phyloP scores from a whole-genome alignment of 169 alveolate species.

The Plasmodium coatneyi region DNA sequence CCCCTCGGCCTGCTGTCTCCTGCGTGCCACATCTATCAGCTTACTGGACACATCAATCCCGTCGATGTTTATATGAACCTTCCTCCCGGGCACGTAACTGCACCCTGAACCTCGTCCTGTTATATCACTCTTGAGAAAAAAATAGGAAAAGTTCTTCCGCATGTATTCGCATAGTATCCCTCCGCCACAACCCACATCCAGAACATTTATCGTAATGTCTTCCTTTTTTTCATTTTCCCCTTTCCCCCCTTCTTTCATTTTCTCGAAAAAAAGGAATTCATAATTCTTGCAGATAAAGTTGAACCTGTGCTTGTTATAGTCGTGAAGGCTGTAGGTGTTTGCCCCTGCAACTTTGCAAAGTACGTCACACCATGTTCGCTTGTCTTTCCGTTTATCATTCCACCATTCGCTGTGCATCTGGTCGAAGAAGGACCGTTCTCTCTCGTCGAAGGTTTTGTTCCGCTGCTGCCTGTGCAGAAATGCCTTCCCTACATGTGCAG shows the following conservation, averaged over 20 bases:
- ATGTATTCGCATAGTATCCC: slow-evolving; percentile 57
- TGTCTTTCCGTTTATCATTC: slow-evolving; percentile 5
- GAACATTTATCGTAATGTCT: slow-evolving; percentile 3
- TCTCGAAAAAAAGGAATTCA: slow-evolving; percentile 27
- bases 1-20: background rate
- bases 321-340: slow-evolving; percentile 39
- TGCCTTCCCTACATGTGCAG: background rate
- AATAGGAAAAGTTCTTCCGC: slow-evolving; percentile 25
- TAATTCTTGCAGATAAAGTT: slow-evolving; percentile 32
- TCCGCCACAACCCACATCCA: slow-evolving; percentile 63
- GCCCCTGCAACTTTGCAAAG: slow-evolving; percentile 26
- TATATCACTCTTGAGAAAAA: background rate
- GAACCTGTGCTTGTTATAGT: slow-evolving; percentile 38
- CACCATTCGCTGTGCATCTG: slow-evolving; percentile 29
- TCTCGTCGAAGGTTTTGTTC: slow-evolving; percentile 27
- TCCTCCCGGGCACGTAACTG: background rate
- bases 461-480: background rate
- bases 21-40: slow-evolving; percentile 18
- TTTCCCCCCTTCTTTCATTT: background rate
- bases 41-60: slow-evolving; percentile 46
- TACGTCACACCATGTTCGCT: background rate
- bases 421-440: slow-evolving; percentile 17
- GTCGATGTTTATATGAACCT: slow-evolving; percentile 8
- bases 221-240: background rate
- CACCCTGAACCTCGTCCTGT: background rate